These are phyloP conservation scores for Lomentospora prolificans DNA, from an alignment of 2,329 filamentous ascomycete genomes.

Conservation along the genomic window DNA sequence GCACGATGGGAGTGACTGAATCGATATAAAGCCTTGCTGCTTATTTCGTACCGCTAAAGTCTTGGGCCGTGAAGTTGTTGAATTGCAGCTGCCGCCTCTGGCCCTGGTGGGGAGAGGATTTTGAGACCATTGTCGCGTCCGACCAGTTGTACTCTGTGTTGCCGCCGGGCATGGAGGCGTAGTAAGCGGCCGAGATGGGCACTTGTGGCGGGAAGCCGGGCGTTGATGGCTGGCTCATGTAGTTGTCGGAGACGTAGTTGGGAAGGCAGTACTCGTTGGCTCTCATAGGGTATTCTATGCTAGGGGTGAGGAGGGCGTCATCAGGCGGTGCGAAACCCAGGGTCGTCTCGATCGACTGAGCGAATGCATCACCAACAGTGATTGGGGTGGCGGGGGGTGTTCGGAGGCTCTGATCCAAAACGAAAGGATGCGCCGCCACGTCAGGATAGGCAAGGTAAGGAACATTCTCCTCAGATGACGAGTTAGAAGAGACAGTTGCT, in stretches of 20 bases:
- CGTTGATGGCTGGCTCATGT: slow-evolving; percentile 37
- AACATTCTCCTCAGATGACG: slow-evolving; percentile 25
- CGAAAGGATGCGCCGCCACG: slow-evolving; percentile 14
- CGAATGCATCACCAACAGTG: slow-evolving; percentile 30
- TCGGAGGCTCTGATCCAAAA: slow-evolving; percentile 35
- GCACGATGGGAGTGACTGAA: not conserved
- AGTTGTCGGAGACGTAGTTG: slow-evolving; percentile 32
- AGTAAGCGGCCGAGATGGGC: slow-evolving; percentile 32
- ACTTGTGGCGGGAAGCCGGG: slow-evolving; percentile 31
- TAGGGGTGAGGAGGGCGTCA: slow-evolving; percentile 39
- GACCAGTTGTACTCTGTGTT: slow-evolving; percentile 44
- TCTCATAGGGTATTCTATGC: slow-evolving; percentile 28
- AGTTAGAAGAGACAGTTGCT: slow-evolving; percentile 26
- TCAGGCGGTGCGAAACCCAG: slow-evolving; percentile 28
- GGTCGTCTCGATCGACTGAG: slow-evolving; percentile 1
- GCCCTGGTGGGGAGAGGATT: slow-evolving; percentile 22
- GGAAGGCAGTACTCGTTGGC: slow-evolving; percentile 33
- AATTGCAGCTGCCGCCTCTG: slow-evolving; percentile 21
- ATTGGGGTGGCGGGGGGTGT: slow-evolving; percentile 46
- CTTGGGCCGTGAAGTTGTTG: slow-evolving; percentile 23
- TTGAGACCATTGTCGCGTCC: slow-evolving; percentile 25
- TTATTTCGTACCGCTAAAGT: slow-evolving; percentile 5
- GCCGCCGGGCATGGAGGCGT: slow-evolving; percentile 21
- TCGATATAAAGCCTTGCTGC: not conserved
- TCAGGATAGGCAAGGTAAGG: not conserved